A percentile compares a stretch with the other conserved stretches of the same genome.
Conservation (phyloP, 805 yeast species). For the Starmerella geochares region DNA sequence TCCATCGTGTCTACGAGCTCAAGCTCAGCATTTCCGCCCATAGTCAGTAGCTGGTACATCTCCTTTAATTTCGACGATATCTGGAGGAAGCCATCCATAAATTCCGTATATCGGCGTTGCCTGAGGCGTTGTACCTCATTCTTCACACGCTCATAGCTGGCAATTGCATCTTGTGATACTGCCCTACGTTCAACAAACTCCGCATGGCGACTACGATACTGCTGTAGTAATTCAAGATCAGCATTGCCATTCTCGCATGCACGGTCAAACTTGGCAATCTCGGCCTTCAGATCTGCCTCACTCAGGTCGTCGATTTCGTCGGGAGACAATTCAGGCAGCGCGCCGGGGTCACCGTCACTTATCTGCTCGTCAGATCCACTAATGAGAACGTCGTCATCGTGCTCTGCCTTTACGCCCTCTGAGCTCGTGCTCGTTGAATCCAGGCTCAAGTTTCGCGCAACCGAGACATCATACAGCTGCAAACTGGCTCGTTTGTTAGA, state of each 20-base stretch:
- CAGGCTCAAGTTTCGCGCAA: conserved; percentile 5
- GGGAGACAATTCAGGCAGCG: conserved; percentile 19
- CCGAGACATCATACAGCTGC: conserved; percentile 13
- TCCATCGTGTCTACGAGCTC: conserved; percentile 92
- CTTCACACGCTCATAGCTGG: conserved; percentile 53
- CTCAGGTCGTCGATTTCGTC: conserved; percentile 23
- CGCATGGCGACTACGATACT: conserved; percentile 55
- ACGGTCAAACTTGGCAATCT: conserved; percentile 25
- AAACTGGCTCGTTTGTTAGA: neutral
- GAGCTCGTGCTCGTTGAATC: neutral
- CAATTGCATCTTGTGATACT: conserved; percentile 61
- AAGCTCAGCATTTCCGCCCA: conserved; percentile 98
- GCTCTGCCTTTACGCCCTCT: neutral
- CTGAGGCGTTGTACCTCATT: conserved; percentile 56
- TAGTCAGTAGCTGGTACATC: conserved; percentile 96
- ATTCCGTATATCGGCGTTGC: conserved; percentile 69
- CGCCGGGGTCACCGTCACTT: conserved; percentile 17
- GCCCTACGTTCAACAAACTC: conserved; percentile 56
- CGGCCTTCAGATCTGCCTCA: conserved; percentile 19
- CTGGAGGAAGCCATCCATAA: conserved; percentile 81
- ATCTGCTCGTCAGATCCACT: conserved; percentile 36
- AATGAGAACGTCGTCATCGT: neutral
- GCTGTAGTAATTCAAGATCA: conserved; percentile 65
- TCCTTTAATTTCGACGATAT: conserved; percentile 84
- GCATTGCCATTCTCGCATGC: conserved; percentile 45